Conservation (phyloP, 2,329 filamentous ascomycete genomes). For the Xylariaceae sp. region DNA sequence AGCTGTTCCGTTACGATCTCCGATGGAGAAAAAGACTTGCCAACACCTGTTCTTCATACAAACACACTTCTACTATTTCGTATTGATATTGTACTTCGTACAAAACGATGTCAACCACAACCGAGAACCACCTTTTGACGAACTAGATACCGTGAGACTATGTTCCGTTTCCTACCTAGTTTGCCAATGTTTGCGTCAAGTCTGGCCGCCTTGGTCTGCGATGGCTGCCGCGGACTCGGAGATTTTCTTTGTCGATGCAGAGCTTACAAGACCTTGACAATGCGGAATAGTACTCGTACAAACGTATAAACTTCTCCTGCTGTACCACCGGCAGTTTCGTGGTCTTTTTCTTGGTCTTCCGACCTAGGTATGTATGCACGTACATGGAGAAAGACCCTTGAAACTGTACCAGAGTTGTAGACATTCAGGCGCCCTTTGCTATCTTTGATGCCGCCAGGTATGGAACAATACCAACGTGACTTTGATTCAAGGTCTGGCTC, state of each 20-base stretch:
- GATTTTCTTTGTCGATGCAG: not conserved
- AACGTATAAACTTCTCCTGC: not conserved
- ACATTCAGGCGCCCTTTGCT: not conserved
- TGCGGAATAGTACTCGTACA: not conserved
- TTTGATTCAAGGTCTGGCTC: too few relatives aligned
- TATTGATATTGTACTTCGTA: too few relatives aligned
- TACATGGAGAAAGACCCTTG: not conserved
- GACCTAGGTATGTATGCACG: not conserved
- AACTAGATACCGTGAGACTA: too few relatives aligned
- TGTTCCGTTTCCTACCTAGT: too few relatives aligned
- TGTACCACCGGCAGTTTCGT: not conserved
- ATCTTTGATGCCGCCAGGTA: not conserved
- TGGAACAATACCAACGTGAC: too few relatives aligned
- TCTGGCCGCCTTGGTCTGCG: not conserved
- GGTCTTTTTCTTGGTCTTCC: not conserved
- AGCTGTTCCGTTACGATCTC: too few relatives aligned
- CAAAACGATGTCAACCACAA: too few relatives aligned
- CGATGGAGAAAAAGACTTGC: too few relatives aligned
- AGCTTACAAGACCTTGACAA: not conserved
- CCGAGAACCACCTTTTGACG: too few relatives aligned
- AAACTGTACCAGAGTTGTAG: not conserved
- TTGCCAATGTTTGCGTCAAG: not conserved
- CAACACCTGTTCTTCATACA: too few relatives aligned
- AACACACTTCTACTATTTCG: too few relatives aligned
- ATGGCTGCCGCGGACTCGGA: not conserved